Evolutionary conservation across 176 grass and related monocot genomes (phyloP), one percentile per base, ranked within the genome.

Genomic region (Oryza punctata): DNA sequence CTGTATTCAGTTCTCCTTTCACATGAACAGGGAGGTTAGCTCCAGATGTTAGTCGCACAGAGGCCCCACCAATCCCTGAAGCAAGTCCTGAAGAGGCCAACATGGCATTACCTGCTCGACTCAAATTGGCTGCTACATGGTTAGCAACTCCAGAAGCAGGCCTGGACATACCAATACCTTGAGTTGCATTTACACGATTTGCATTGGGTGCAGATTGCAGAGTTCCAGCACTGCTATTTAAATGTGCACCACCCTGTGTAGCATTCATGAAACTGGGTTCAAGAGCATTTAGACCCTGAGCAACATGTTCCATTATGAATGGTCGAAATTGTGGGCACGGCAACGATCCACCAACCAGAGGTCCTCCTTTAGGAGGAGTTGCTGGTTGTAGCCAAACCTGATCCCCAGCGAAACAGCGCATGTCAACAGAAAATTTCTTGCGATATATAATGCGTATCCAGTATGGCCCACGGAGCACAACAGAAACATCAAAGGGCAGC

Each of bases 221-320:
- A 87, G 50, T 75, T 23, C 80, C 88, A 86, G 63, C 78, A 86
- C 57, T 90, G 16, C 65, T 69, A 88, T 88, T 91, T 19, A 94
- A 77, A 65, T 90, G 91, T 77, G 49, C 82, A 77, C 87, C 79
- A 85, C 74, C 52, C 67, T 92, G 88, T 29, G 85, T 67, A 82
- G 88, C 85, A 86, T 77, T 85, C 64, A 89, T 73, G 78, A 96
- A 94, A 86, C 71, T 89, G 67, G 97, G 87, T 70, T 99, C 97
- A 65, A 96, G 90, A 89, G 97, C 91, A 92, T 93, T 99, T 88
- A 99, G 84, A 87, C 97, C 97, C 80, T 99, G 97, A 82, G 93
- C 97, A 84, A 99, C 93, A 94, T 99, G 97, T 87, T 99, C 97
- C 97, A 99, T 99, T 72, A 99, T 99, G 78, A 99, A 99, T 78